Percentiles rank a stretch among this genome's conserved stretches.
phyloP scores from a whole-genome alignment of 345 rosid genomes.

The Eucalyptus fibrosa region DNA sequence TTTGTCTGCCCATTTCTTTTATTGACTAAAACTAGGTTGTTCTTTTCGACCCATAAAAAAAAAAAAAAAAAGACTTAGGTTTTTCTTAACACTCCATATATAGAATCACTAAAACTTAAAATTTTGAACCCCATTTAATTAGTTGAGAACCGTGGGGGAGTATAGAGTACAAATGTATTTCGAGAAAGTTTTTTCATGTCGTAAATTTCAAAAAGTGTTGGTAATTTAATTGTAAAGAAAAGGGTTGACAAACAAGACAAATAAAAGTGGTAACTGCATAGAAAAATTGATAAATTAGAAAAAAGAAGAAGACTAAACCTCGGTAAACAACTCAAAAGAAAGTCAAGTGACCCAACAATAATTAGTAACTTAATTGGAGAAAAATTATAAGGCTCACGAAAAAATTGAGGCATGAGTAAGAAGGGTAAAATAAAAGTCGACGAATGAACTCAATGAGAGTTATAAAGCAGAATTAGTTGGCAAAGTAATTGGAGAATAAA shows the following conservation, averaged over 20 bases:
- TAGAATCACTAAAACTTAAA: not conserved
- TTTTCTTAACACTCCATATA: not conserved
- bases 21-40: not conserved
- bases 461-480: not conserved
- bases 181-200: not conserved
- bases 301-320: not conserved
- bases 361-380: not conserved
- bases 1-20: not conserved
- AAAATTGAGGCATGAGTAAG: not conserved
- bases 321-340: not conserved
- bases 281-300: not conserved
- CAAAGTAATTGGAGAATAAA: not conserved
- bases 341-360: not conserved
- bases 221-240: not conserved
- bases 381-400: not conserved
- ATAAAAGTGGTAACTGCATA: not conserved
- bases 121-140: not conserved
- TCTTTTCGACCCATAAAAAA: not conserved
- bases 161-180: not conserved
- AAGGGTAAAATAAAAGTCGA: not conserved
- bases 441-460: not conserved
- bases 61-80: not conserved
- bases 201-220: not conserved
- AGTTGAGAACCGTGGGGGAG: not conserved
- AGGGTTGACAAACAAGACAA: not conserved